phyloP scores from a whole-genome alignment of 2,329 filamentous ascomycete genomes.

The Ceratocystiopsis sp. region DNA sequence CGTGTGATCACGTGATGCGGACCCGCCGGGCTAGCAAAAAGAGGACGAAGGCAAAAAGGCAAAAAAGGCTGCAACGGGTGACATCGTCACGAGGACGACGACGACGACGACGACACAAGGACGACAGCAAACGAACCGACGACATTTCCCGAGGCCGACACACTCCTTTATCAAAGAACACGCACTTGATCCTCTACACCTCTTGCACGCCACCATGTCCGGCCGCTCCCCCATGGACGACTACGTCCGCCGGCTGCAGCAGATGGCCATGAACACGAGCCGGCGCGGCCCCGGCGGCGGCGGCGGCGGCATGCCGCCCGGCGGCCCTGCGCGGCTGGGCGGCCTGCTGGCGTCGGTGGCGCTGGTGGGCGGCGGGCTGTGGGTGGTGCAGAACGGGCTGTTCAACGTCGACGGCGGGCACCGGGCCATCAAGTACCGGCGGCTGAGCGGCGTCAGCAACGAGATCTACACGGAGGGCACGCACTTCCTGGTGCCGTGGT shows the following conservation, averaged over 20 bases:
- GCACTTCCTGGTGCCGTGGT: conserved; percentile 87
- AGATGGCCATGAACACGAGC: conserved; percentile 26
- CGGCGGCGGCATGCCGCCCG: conserved; percentile 23
- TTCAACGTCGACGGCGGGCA: conserved; percentile 95
- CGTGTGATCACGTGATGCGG: no score
- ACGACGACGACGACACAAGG: no score
- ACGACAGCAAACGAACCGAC: no score
- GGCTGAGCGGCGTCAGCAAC: conserved; percentile 80
- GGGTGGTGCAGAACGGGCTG: conserved; percentile 41
- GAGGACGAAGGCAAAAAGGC: no score
- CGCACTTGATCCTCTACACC: no score
- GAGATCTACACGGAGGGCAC: conserved; percentile 97
- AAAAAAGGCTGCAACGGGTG: no score
- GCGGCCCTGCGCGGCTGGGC: conserved; percentile 22
- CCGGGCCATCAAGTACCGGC: conserved; percentile 95
- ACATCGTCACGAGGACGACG: no score
- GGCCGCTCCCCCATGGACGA: conserved; percentile 28
- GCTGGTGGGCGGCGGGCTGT: conserved; percentile 30
- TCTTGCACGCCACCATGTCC: conserved; percentile 14
- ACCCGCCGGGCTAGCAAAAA: no score
- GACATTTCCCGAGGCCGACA: no score
- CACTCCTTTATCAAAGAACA: no score
- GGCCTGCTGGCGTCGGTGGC: conserved; percentile 23
- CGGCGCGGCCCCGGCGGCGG: conserved; percentile 20
- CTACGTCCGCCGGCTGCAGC: conserved; percentile 32